Base-by-base conservation (phyloP, 176 grass and related monocot species). In the Oryza longistaminata region DNA sequence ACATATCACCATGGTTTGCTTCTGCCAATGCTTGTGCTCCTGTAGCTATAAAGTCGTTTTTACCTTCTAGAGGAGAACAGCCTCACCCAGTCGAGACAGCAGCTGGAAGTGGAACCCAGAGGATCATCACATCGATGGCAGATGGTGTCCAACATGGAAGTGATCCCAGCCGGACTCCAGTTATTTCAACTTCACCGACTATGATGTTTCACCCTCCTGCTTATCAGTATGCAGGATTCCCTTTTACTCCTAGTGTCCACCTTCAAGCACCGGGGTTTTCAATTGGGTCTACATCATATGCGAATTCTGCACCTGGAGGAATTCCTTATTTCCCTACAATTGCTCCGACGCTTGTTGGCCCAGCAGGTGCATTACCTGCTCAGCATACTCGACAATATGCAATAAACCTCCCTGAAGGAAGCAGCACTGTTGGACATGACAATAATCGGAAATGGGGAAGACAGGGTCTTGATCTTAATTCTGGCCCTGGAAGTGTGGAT, bases 381-480 rank as follows among this genome's bases (percentile, higher is more conserved):
- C 93, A 98, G 76, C 89, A 85, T 82, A 58, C 68, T 21, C 92
- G 93, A 80, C 93, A 88, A 66, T 95, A 90, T 85, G 74, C 92
- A 35, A 95, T 95, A 64, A 95, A 82, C 88, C 83, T 90, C 71
- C 80, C 89, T 64, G 96, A 98, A 84, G 79, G 93, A 73, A 89
- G 85, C 69, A 93, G 85, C 17, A 91, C 83, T 14, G 71, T 81
- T 77, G 89, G 76, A 60, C 90, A 87, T 70, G 93, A 92, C 7
- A 86, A 49, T 66, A 92, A 70, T 53, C 79, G 84, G 66, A 92
- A 85, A 81, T 95, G 93, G 91, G 85, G 65, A 77, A 94, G 93
- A 34, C 96, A 93, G 70, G 93, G 93, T 11, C 86, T 98, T 64
- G 96, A 98, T 89, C 91, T 98, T 31, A 98, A 98, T 74, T 91